Evolutionary conservation across 2,329 filamentous ascomycete species (phyloP), one percentile per base, ranked within the genome.

Genomic region (Colletotrichum magnum): DNA sequence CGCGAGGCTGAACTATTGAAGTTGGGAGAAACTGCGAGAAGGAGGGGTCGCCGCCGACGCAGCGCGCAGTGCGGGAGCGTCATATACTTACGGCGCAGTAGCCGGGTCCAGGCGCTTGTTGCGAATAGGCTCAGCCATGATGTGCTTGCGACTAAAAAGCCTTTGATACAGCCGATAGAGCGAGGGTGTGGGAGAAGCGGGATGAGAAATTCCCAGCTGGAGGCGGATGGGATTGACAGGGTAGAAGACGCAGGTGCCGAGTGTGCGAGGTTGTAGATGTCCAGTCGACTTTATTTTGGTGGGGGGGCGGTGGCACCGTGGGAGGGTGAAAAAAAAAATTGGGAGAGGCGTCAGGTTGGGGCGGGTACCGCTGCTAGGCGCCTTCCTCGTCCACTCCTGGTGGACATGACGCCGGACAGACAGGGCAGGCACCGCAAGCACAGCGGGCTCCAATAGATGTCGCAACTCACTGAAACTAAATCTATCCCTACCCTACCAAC

Each of bases 81-180:
- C 51, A 64, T 53, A 68, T 41, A 88, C 88, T 82, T 82, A 90
- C 88, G 88, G 88, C 75, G 88, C 88, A 80, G 83, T 82, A 73
- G 83, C 79, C 77, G 84, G 78, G 75, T 90, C 88, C 70, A 85
- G 82, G 75, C 88, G 86, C 81, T 89, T 89, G 81, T 88, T 89
- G 82, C 87, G 88, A 79, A 90, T 90, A 72, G 88, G 88, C 79
- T 90, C 88, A 76, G 88, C 87, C 87, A 90, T 89, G 75, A 75
- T 82, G 80, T 79, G 45, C 47, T 41, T 41, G 64, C 58, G 32
- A 58, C 41, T 65, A 50, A 48, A 41, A 48, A 36, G 45, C 52
- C 41, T 45, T 62, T 7, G 39, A 36, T 10, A 51, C 15, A 53
- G 24, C 72, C n/a, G 41, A 64, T 63, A 28, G 39, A 52, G 48